Evolutionary conservation across 2,329 filamentous ascomycete genomes (phyloP).

Genomic region (Exophiala sideris): DNA sequence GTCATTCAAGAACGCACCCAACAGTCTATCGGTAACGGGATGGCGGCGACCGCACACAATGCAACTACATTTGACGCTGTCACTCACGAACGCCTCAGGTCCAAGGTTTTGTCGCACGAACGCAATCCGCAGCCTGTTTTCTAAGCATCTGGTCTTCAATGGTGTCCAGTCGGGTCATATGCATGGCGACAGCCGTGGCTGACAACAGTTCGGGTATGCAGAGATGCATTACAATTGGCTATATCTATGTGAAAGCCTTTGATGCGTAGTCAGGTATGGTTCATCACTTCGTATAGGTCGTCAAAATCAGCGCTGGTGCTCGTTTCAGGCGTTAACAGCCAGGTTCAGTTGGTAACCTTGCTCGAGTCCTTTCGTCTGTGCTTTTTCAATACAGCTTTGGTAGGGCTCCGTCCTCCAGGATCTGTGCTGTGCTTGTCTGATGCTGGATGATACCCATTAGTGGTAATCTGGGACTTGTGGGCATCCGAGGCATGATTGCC

Average conservation of each 20-base stretch:
- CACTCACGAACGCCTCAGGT: too few species aligned
- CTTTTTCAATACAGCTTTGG: slow-evolving; percentile 18
- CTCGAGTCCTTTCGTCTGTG: slow-evolving; percentile 26
- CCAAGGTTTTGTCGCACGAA: too few species aligned
- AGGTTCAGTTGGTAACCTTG: slow-evolving; percentile 20
- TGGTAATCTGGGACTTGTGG: not conserved
- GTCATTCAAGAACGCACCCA: too few species aligned
- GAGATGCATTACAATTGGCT: slow-evolving; percentile 8
- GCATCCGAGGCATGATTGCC: slow-evolving; percentile 1
- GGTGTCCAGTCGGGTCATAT: not conserved
- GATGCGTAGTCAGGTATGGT: not conserved
- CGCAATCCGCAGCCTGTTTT: too few species aligned
- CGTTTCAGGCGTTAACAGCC: not conserved
- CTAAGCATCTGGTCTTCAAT: too few species aligned
- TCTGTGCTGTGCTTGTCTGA: slow-evolving; percentile 6
- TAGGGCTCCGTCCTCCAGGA: slow-evolving; percentile 14
- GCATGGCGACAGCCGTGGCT: too few species aligned
- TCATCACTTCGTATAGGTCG: slow-evolving; percentile 24
- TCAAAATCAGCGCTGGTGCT: not conserved
- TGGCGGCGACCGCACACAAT: too few species aligned
- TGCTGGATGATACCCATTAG: not conserved
- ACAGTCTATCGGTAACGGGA: too few species aligned
- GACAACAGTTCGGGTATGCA: not conserved
- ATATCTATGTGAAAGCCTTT: not conserved
- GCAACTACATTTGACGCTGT: too few species aligned